A percentile compares a stretch with the other conserved stretches of the same genome.
Evolutionary conservation across 2,329 filamentous ascomycete genomes (phyloP).

Genomic region (Xylariales sp.): DNA sequence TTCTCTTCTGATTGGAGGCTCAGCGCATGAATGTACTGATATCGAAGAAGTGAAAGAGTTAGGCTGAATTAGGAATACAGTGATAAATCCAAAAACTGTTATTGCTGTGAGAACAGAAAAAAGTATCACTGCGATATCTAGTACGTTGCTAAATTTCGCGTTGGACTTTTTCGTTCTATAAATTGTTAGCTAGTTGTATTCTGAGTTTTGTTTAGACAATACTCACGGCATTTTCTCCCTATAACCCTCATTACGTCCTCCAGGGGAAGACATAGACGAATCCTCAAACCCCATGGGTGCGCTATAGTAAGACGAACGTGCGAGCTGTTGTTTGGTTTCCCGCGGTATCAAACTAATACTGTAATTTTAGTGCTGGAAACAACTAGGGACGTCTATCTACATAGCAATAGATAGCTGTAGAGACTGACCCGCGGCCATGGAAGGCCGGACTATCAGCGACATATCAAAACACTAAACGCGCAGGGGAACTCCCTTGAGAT

Average conservation of each 20-base stretch:
- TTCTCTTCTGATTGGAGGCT: conserved; percentile 6
- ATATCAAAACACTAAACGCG: not conserved
- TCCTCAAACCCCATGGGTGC: not conserved
- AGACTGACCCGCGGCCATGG: not conserved
- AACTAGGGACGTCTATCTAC: not conserved
- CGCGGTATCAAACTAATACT: not conserved
- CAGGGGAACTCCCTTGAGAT: not conserved
- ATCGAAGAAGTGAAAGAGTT: not conserved
- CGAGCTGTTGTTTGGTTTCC: not conserved
- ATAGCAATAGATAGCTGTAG: not conserved
- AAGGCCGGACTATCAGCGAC: not conserved
- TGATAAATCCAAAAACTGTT: not conserved
- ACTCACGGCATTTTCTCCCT: not conserved
- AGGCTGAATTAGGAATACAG: not conserved
- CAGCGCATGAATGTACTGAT: not conserved
- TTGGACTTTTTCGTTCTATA: not conserved
- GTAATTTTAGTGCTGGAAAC: too few relatives aligned
- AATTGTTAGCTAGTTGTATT: not conserved
- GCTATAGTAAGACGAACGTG: not conserved
- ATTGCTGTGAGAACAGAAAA: not conserved
- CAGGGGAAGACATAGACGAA: not conserved
- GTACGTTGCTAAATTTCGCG: not conserved
- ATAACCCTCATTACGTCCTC: not conserved
- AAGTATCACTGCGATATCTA: not conserved
- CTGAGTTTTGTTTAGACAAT: not conserved